Conservation (phyloP, 148 eudicot genomes). For the Vaccinium myrtillus region DNA sequence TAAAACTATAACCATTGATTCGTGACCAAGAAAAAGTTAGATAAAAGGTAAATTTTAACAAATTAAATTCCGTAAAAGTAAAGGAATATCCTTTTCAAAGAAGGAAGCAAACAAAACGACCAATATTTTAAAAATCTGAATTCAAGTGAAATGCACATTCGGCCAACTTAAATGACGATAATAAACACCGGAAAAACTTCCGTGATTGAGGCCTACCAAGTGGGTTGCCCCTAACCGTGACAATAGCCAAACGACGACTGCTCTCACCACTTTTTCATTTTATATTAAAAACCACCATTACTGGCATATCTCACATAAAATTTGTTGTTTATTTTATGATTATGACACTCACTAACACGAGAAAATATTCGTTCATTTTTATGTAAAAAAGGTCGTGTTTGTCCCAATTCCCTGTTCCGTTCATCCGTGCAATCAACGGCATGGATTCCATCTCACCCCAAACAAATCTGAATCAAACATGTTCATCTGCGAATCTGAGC, state of each 20-base stretch:
- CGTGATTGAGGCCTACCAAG: slow-evolving; percentile 24
- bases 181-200: slow-evolving; percentile 15
- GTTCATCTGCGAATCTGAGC: too few relatives aligned
- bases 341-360: slow-evolving; percentile 32
- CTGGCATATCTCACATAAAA: slow-evolving; percentile 9
- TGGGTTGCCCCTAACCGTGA: slow-evolving; percentile 13
- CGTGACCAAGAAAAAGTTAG: not conserved
- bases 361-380: too few relatives aligned
- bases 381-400: too few relatives aligned
- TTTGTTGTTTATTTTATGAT: slow-evolving; percentile 24
- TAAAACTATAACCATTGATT: too few relatives aligned
- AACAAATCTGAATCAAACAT: too few relatives aligned
- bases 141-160: slow-evolving; percentile 11
- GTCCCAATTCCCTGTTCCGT: too few relatives aligned
- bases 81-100: slow-evolving; percentile 38
- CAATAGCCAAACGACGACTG: slow-evolving; percentile 34
- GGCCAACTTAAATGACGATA: slow-evolving; percentile 21
- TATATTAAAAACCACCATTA: not conserved
- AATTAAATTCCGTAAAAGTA: not conserved
- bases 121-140: slow-evolving; percentile 7
- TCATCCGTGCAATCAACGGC: too few relatives aligned
- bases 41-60: not conserved
- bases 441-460: too few relatives aligned
- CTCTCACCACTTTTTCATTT: slow-evolving; percentile 13
- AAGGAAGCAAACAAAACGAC: slow-evolving; percentile 36